A percentile compares a stretch with the other conserved stretches of the same genome.
phyloP scores from a whole-genome alignment of 192 early-diverging fungal genomes.

The Backusella circina region DNA sequence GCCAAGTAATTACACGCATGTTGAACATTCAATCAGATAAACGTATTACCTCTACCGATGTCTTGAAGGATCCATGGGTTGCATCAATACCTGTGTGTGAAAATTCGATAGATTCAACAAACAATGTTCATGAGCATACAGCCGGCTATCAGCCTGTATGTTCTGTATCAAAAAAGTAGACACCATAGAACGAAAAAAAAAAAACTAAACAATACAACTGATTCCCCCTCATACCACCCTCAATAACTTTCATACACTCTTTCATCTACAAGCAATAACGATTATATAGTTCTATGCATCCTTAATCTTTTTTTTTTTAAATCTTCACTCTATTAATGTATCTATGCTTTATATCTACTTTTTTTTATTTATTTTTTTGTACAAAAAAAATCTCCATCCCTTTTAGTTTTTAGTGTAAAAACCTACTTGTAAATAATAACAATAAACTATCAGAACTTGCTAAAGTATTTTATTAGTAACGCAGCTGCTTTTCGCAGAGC shows the following conservation, averaged over 20 bases:
- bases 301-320: not conserved
- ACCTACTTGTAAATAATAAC: not conserved
- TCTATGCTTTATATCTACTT: not conserved
- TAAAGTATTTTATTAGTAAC: not conserved
- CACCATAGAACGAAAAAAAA: not conserved
- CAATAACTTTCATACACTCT: not conserved
- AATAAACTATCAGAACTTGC: not conserved
- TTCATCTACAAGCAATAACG: not conserved
- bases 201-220: not conserved
- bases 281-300: not conserved
- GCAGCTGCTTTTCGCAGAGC: not conserved
- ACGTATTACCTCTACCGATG: slow-evolving; percentile 19
- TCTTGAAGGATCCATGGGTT: slow-evolving; percentile 26
- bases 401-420: not conserved
- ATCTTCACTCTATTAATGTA: not conserved
- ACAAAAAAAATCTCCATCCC: not conserved
- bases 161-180: not conserved
- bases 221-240: not conserved
- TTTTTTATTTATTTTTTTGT: not conserved
- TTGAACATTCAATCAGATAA: slow-evolving; percentile 25
- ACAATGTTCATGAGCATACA: slow-evolving; percentile 19
- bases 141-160: not conserved
- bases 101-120: slow-evolving; percentile 7
- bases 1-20: slow-evolving; percentile 16
- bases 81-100: slow-evolving; percentile 26